These are phyloP conservation scores for Theobroma cacao DNA, from an alignment of 345 rosid genomes.

Conservation along the genomic window DNA sequence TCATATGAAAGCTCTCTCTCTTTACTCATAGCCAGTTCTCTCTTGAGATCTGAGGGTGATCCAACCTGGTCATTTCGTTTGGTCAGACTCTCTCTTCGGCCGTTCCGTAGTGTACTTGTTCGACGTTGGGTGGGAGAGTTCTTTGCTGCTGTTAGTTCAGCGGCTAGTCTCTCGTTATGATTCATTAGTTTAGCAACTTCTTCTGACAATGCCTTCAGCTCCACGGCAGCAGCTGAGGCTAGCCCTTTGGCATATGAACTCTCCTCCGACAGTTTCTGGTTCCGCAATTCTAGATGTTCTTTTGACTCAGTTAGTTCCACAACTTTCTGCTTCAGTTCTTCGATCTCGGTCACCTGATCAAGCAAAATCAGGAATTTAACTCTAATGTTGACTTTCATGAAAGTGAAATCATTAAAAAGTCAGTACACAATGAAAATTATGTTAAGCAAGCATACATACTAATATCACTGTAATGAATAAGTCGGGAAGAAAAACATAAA, in stretches of 20 bases:
- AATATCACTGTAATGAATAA: not conserved
- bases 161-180: conserved; percentile 72
- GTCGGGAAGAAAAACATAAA: not conserved
- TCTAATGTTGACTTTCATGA: conserved; percentile 3
- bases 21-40: conserved; percentile 68
- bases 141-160: conserved; percentile 67
- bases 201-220: conserved; percentile 95
- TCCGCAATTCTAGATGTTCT: conserved; percentile 67
- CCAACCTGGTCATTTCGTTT: conserved; percentile 69
- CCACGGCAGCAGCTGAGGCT: conserved; percentile 99
- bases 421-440: not conserved
- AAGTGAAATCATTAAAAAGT: conserved; percentile 1
- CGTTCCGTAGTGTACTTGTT: conserved; percentile 54
- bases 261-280: conserved; percentile 87
- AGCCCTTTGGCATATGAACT: conserved; percentile 97
- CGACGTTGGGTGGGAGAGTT: conserved; percentile 59
- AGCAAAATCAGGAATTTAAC: conserved; percentile 16
- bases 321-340: conserved; percentile 72
- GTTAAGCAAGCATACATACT: not conserved
- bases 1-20: conserved; percentile 87
- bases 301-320: conserved; percentile 53
- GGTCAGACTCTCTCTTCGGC: conserved; percentile 50
- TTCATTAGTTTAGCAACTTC: conserved; percentile 97
- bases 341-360: conserved; percentile 60
- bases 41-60: conserved; percentile 65